These are phyloP conservation scores for Tripidium arundinaceum DNA, from an alignment of 202 grass and related monocot genomes.

Conservation along the genomic window DNA sequence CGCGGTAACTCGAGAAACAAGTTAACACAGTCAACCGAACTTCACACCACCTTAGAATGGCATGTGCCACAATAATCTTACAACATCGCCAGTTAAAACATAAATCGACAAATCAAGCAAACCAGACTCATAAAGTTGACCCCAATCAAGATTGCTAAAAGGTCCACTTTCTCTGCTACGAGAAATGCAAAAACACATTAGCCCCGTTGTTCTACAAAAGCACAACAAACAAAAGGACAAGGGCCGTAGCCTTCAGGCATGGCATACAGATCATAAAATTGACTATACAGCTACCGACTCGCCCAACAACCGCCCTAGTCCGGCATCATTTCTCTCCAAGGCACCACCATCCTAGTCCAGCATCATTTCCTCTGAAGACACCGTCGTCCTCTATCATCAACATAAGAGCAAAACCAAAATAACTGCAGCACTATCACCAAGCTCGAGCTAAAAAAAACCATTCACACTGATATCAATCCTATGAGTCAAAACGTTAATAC, in stretches of 20 bases:
- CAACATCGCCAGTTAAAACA: slow-evolving; percentile 8
- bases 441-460: too few relatives aligned
- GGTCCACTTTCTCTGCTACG: slow-evolving; percentile 6
- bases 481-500: slow-evolving; percentile 36
- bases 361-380: neutral
- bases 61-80: neutral
- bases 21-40: slow-evolving; percentile 13
- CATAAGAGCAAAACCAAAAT: slow-evolving; percentile 4
- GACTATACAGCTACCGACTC: slow-evolving; percentile 37
- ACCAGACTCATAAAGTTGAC: neutral
- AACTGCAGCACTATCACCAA: neutral
- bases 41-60: slow-evolving; percentile 5
- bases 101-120: neutral
- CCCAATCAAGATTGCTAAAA: neutral
- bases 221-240: slow-evolving; percentile 27
- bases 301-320: slow-evolving; percentile 21
- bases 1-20: neutral
- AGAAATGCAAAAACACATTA: neutral
- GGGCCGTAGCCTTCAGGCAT: neutral
- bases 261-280: slow-evolving; percentile 19
- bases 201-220: neutral
- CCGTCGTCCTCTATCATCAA: neutral
- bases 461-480: too few relatives aligned
- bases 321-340: slow-evolving; percentile 20
- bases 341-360: neutral